Percentiles rank a stretch among this genome's conserved stretches.
Evolutionary conservation across 2,329 filamentous ascomycete genomes (phyloP).

Genomic region (Paramyrothecium roridum): DNA sequence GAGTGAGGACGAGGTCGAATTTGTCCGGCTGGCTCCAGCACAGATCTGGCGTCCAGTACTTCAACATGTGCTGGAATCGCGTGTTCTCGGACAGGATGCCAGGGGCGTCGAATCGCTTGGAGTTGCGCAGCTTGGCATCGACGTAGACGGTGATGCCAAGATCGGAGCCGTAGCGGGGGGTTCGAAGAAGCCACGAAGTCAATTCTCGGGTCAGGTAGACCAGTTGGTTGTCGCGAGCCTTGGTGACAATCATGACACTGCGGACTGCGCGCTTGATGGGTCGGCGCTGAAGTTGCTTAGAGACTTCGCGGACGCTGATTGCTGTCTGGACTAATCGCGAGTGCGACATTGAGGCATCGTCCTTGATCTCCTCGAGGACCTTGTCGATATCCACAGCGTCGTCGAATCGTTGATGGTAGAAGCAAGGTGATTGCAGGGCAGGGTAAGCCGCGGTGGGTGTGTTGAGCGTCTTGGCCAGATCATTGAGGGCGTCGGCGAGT

Average conservation of each 20-base stretch:
- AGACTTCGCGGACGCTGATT: conserved; percentile 90
- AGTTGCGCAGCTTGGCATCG: conserved; percentile 88
- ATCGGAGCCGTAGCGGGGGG: conserved; percentile 83
- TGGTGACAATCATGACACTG: conserved; percentile 98
- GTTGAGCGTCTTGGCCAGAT: conserved; percentile 42
- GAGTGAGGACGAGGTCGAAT: conserved; percentile 89
- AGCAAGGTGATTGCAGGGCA: conserved; percentile 83
- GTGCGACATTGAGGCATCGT: conserved; percentile 87
- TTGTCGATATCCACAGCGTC: conserved; percentile 93
- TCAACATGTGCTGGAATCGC: conserved; percentile 78
- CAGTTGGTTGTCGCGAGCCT: conserved; percentile 90
- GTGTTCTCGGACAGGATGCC: conserved; percentile 71
- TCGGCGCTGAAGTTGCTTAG: conserved; percentile 87
- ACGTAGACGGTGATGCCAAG: conserved; percentile 97
- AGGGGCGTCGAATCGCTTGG: conserved; percentile 79
- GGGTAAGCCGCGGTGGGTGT: conserved; percentile 47
- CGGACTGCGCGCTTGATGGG: conserved; percentile 89
- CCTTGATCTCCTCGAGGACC: conserved; percentile 90
- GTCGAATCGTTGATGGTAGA: conserved; percentile 96
- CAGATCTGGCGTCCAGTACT: conserved; percentile 94
- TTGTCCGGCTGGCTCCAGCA: conserved; percentile 93
- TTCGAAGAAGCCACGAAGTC: conserved; percentile 81
- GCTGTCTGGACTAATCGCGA: conserved; percentile 93
- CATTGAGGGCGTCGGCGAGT: conserved; percentile 59
- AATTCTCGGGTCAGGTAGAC: conserved; percentile 87